Percentiles rank a stretch among this genome's conserved stretches.
Evolutionary conservation across 2,329 filamentous ascomycete species (phyloP).

Genomic region (Epichloe amarillans): DNA sequence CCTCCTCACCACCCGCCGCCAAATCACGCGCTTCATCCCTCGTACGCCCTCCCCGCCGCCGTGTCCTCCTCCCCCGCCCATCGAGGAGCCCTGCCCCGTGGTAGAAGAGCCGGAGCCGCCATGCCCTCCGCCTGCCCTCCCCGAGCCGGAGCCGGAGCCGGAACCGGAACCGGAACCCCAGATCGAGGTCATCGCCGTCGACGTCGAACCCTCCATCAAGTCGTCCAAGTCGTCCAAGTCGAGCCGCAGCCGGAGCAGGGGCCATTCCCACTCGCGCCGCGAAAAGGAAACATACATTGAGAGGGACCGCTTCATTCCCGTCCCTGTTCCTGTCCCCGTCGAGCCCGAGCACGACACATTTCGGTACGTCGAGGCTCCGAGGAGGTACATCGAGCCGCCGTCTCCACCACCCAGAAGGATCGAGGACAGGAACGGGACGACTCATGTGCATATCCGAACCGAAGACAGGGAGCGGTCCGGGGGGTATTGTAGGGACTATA

Average conservation of each 20-base stretch:
- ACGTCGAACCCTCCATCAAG: slow-evolving; percentile 18
- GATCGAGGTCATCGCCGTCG: slow-evolving; percentile 26
- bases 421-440: slow-evolving; percentile 11
- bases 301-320: slow-evolving; percentile 34
- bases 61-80: slow-evolving; percentile 9
- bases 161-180: slow-evolving; percentile 11
- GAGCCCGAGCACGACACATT: slow-evolving; percentile 33
- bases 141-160: slow-evolving; percentile 7
- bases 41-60: slow-evolving; percentile 19
- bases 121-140: slow-evolving; percentile 7
- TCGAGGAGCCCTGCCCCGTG: slow-evolving; percentile 5
- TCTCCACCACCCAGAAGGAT: slow-evolving; percentile 19
- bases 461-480: slow-evolving; percentile 19
- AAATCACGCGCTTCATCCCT: slow-evolving; percentile 26
- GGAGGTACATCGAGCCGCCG: slow-evolving; percentile 18
- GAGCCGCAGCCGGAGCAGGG: slow-evolving; percentile 14
- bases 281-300: slow-evolving; percentile 38
- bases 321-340: slow-evolving; percentile 28
- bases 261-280: slow-evolving; percentile 13
- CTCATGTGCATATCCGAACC: slow-evolving; percentile 17
- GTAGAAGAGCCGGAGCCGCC: slow-evolving; percentile 4
- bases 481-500: slow-evolving; percentile 16
- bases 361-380: slow-evolving; percentile 38
- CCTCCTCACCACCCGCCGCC: slow-evolving; percentile 21
- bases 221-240: slow-evolving; percentile 11